Evolutionary conservation across 495 filamentous ascomycete genomes (phyloP), one percentile per base, ranked within the genome.

Genomic region (Lasiosphaeria hispida): DNA sequence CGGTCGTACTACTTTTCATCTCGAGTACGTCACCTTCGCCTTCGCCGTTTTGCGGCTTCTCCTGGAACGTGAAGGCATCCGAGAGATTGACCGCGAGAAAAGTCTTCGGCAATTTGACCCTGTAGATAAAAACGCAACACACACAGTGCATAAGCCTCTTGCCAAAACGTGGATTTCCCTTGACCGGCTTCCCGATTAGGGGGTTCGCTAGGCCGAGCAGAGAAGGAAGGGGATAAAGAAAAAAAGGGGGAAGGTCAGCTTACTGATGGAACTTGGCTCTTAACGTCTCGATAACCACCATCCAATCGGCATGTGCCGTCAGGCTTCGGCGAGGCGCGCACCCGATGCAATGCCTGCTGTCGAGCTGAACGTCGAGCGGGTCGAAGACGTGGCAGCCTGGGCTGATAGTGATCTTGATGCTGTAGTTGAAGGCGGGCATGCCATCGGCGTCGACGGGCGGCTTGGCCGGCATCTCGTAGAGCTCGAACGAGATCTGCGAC

Each of bases 341-440:
- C 7, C 92, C 91, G 64, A 98, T 97, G 62, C 89, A 91, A 69
- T 98, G 94, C 62, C 92, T 89, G 61, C 88, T 91, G 71, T 98
- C 94, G 9, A 98, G 83, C 72, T 95, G 91, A 67, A 97, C 91
- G 70, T 98, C 92, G 23, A 98, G 77, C 1, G 92, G 93, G 70
- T 97, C 95, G 68, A 90, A 96, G 11, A 91, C 89, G 74, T 98
- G 94, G 61, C 93, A 97, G 17, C 94, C 94, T 10, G 95, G 95
- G 55, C 87, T 92, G 66, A 98, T 91, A 13, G 91, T 94, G 66
- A 98, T 95, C 43, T 93, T 86, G 69, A 98, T 98, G 61, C 88
- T 92, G 73, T 98, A 98, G 42, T 88, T 90, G 70, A 91, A 96
- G 5, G 82, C 81, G 42, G 77, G 76, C 48, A 39, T 61, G 55